Conservation (phyloP, 75 land plant genomes). For the Cunninghamia lanceolata region DNA sequence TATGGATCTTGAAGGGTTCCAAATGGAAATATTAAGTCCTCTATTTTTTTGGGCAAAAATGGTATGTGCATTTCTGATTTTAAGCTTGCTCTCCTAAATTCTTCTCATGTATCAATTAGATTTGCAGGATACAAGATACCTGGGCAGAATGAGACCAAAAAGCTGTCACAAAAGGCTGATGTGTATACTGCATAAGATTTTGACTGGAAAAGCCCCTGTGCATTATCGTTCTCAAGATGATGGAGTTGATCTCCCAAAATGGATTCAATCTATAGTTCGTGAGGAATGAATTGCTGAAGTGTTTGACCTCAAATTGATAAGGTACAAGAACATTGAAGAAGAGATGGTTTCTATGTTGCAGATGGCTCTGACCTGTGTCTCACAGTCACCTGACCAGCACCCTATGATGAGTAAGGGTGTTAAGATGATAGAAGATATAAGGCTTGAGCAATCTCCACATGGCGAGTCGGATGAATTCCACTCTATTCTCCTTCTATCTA, state of each 20-base stretch:
- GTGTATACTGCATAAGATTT: conserved; percentile 69
- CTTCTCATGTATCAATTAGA: conserved; percentile 22
- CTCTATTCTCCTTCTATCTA: conserved; percentile 44
- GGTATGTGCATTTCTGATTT: conserved; percentile 65
- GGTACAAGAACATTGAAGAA: conserved; percentile 54
- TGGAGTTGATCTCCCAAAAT: conserved; percentile 70
- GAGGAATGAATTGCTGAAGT: conserved; percentile 86
- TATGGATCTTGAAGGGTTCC: conserved; percentile 45
- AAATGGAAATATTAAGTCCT: conserved; percentile 87
- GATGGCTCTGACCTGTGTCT: conserved; percentile 52
- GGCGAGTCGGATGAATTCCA: conserved; percentile 44
- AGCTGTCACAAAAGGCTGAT: conserved; percentile 76
- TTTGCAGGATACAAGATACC: conserved; percentile 68
- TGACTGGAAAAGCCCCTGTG: conserved; percentile 62
- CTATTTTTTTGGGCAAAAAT: conserved; percentile 57
- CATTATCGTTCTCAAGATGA: conserved; percentile 62
- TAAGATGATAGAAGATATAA: conserved; percentile 47
- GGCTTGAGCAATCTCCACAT: conserved; percentile 54
- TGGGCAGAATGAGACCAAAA: conserved; percentile 67
- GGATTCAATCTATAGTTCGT: conserved; percentile 70
- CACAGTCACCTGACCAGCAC: conserved; percentile 56
- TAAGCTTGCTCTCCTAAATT: conserved; percentile 49
- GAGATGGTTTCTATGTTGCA: conserved; percentile 74
- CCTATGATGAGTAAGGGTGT: conserved; percentile 50
- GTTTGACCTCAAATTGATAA: conserved; percentile 73